Evolutionary conservation across 192 early-diverging fungal genomes (phyloP), one percentile per base, ranked within the genome.

Genomic region (Umbelopsis vinacea): DNA sequence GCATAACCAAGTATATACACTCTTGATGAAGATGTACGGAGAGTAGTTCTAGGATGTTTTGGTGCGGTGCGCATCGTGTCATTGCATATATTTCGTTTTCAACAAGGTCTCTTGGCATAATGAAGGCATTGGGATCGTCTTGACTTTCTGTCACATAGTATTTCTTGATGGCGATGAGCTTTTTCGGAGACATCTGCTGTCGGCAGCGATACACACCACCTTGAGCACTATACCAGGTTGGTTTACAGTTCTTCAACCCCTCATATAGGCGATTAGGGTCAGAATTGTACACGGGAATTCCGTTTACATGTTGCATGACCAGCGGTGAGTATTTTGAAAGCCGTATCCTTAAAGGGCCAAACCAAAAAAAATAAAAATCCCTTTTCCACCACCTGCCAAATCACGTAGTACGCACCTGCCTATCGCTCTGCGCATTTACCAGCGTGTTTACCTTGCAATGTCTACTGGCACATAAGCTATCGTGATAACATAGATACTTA

Each of bases 11-110:
- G 54, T 74, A 80, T 23, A 80, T 72, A 45, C 68, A 76, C 46
- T 76, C 79, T 21, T 76, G 46, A 60, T 73, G 70, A 19, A 80
- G 63, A 50, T 80, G 68, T 21, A 80, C 74, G 7, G 74, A 60
- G 38, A 55, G 60, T 6, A 80, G 45, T 24, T 76, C 72, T 3
- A 80, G 72, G 26, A 80, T 74, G 24, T 80, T 76, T 19, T 26
- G 52, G 54, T 80, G 79, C 11, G 45, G 69, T 33, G 60, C 68
- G 19, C 79, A 80, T 45, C 73, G 69, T 38, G 79, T 76, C 79
- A 80, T 76, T 53, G 79, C 72, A 50, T 76, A 76, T 17, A 80
- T 80, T 67, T 80, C 79, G 54, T 76, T 80, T 54, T 76, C 79
- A 4, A 80, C 79, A 19, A 80, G 72, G 33, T 80, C 74, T 46